Evolutionary conservation across 345 rosid genomes (phyloP).

Genomic region (Arabis alpina): DNA sequence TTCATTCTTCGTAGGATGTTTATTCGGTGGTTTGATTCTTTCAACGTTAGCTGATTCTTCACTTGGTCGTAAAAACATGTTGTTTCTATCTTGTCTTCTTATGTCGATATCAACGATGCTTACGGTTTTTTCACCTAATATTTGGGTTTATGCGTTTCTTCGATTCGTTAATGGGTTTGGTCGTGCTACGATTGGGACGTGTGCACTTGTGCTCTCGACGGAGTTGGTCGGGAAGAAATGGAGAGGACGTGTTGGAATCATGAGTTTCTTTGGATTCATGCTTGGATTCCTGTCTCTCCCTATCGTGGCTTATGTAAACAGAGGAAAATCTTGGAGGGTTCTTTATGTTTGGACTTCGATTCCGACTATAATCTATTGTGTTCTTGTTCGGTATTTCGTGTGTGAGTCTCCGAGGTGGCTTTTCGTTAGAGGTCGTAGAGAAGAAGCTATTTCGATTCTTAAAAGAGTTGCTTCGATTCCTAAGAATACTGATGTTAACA

Average conservation of each 20-base stretch:
- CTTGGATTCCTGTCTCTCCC: slow-evolving; percentile 58
- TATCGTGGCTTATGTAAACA: slow-evolving; percentile 44
- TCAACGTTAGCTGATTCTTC: slow-evolving; percentile 61
- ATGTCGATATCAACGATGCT: slow-evolving; percentile 53
- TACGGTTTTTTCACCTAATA: slow-evolving; percentile 48
- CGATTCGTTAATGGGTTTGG: slow-evolving; percentile 57
- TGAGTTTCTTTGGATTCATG: slow-evolving; percentile 52
- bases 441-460: slow-evolving; percentile 61
- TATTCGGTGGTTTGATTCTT: slow-evolving; percentile 56
- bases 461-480: slow-evolving; percentile 45
- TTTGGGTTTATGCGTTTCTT: slow-evolving; percentile 52
- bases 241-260: slow-evolving; percentile 54
- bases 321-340: slow-evolving; percentile 52
- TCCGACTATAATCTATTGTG: slow-evolving; percentile 48
- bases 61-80: slow-evolving; percentile 64
- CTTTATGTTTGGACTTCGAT: slow-evolving; percentile 56
- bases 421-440: slow-evolving; percentile 51
- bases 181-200: slow-evolving; percentile 53
- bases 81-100: slow-evolving; percentile 47
- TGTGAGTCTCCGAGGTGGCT: slow-evolving; percentile 68
- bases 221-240: slow-evolving; percentile 56
- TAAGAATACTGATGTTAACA: neutral
- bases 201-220: slow-evolving; percentile 54
- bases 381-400: slow-evolving; percentile 43
- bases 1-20: slow-evolving; percentile 63